Evolutionary conservation across 202 grass and related monocot genomes (phyloP).

Genomic region (Panicum virgatum): DNA sequence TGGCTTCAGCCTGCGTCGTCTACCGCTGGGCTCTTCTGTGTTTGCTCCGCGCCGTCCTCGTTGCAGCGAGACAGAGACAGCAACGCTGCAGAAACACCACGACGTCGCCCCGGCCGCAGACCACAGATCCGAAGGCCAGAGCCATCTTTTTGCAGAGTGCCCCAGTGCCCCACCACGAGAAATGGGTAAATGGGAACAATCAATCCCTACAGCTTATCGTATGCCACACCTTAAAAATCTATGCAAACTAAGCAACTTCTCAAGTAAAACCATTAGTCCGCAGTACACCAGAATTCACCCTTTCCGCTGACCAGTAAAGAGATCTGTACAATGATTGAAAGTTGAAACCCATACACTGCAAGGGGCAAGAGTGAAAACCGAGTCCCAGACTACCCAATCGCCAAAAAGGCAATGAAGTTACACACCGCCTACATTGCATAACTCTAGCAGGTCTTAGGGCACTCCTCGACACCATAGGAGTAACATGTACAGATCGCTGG

Average conservation of each 20-base stretch:
- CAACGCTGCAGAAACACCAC: neutral
- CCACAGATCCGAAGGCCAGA: neutral
- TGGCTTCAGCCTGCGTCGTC: too few species aligned
- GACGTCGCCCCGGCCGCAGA: too few species aligned
- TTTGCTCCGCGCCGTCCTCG: neutral
- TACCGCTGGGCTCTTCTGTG: too few species aligned
- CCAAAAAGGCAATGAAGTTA: constrained; percentile 7
- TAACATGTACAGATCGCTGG: constrained; percentile 45
- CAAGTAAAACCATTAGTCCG: neutral
- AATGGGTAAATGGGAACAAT: too few species aligned
- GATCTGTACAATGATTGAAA: neutral
- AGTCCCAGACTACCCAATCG: neutral
- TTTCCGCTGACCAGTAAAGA: too few species aligned
- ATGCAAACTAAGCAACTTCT: too few species aligned
- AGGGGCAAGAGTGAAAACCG: neutral
- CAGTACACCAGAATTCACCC: neutral
- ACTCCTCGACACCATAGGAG: constrained; percentile 17
- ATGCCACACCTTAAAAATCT: too few species aligned
- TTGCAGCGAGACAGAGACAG: neutral
- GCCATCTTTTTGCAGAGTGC: neutral
- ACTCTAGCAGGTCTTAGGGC: neutral
- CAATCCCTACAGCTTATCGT: too few species aligned
- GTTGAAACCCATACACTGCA: neutral
- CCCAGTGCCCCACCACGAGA: neutral
- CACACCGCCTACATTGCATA: neutral